Base-by-base conservation (phyloP, 495 filamentous ascomycete species). In the Trichocladium antarcticum region DNA sequence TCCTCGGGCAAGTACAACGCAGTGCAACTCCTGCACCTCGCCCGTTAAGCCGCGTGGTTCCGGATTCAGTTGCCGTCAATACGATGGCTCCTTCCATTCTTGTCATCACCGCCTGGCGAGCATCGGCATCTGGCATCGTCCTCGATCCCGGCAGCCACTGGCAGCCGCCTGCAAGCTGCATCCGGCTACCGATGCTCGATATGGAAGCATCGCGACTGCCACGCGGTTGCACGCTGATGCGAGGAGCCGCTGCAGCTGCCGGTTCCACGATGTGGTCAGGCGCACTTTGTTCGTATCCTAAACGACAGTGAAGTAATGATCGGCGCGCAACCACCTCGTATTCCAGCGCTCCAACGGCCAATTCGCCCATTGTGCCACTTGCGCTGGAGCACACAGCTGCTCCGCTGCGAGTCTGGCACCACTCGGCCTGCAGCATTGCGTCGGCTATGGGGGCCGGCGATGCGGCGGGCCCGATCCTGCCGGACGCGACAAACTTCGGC, bases 281-380 rank as follows among this genome's bases (percentile, higher is more conserved):
- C 28, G 16, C 32, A 24, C 46, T 19, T 14, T 12, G 6, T 41
- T 42, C 32, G 31, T 41, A 43, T 49, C 42, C 20, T 15, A 35
- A 14, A 44, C 15, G 10, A 29, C 29, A 35, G 5, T 7, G 12
- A 42, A 20, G 5, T 3, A n/a, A n/a, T n/a, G n/a, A 50, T 45
- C 48, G 48, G 41, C 48, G 45, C 21, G 15, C 7, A 10, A 21
- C 28, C 27, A 36, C 35, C 48, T 45, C 48, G 48, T 50, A 50
- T 50, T 50, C 40, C 32, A 15, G n/a, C 24, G n/a, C 45, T 45
- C 40, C 34, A 12, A 29, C 24, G 20, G 41, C 21, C 22, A 21
- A 21, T 37, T 31, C 39, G 16, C 9, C 34, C 14, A 29, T 22
- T 38, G 34, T 42, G 27, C n/a, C 22, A 17, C 48, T 22, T 11